These are phyloP conservation scores for Gossypium gossypioides DNA, from an alignment of 441 rosid genomes.

Conservation along the genomic window DNA sequence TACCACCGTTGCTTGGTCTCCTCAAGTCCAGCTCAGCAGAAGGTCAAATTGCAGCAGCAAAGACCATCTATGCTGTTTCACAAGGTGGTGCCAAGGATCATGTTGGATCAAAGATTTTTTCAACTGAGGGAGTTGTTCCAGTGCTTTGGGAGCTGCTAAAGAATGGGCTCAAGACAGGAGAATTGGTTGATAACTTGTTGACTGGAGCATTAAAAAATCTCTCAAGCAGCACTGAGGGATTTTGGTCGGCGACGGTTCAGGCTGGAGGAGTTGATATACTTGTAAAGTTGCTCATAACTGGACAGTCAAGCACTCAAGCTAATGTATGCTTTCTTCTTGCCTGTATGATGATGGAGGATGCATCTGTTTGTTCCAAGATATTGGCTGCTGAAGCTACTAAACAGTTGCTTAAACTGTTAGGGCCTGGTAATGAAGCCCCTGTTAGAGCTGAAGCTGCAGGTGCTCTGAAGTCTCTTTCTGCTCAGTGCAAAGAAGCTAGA, in stretches of 20 bases:
- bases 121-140: conserved; percentile 99
- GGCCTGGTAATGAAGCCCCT: conserved; percentile 88
- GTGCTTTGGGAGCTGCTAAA: conserved; percentile 82
- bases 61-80: conserved; percentile 92
- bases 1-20: conserved; percentile 98
- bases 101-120: conserved; percentile 97
- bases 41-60: conserved; percentile 96
- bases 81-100: conserved; percentile 95
- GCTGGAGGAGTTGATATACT: conserved; percentile 98
- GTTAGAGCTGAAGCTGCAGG: conserved; percentile 99
- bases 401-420: conserved; percentile 78
- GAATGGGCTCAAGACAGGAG: conserved; percentile 68
- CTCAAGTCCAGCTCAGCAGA: conserved; percentile 94
- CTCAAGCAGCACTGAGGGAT: conserved; percentile 87
- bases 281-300: conserved; percentile 79
- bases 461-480: conserved; percentile 92
- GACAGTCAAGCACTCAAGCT: conserved; percentile 77
- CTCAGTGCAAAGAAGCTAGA: conserved; percentile 88
- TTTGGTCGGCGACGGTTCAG: conserved; percentile 80
- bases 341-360: conserved; percentile 92
- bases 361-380: conserved; percentile 76
- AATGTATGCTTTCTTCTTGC: conserved; percentile 95
- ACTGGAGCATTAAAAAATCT: conserved; percentile 94
- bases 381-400: conserved; percentile 85
- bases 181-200: conserved; percentile 73